Conservation (phyloP, 148 eudicot genomes). For the Suaeda aralocaspica region DNA sequence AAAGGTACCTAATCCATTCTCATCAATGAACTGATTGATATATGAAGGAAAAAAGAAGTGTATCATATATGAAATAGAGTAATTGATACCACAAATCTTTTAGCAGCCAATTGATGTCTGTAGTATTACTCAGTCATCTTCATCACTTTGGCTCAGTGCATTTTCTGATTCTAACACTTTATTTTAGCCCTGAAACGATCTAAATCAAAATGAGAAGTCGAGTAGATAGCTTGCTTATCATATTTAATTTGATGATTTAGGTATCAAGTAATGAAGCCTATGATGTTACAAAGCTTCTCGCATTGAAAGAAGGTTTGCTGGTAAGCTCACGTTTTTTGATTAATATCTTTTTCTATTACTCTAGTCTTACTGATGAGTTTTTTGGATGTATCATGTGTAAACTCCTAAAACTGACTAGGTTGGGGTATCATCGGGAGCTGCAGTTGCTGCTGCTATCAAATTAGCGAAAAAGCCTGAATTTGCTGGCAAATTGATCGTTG, state of each 20-base stretch:
- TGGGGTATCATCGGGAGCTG: slow-evolving; percentile 93
- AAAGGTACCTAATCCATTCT: too few relatives aligned
- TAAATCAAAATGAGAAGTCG: neutral
- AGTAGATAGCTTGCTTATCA: neutral
- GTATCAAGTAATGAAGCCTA: slow-evolving; percentile 28
- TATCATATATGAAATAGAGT: neutral
- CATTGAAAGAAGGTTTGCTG: slow-evolving; percentile 47
- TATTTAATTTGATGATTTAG: neutral
- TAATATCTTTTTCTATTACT: neutral
- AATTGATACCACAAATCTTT: neutral
- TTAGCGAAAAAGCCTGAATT: slow-evolving; percentile 62
- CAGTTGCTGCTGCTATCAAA: slow-evolving; percentile 64
- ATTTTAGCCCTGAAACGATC: too few relatives aligned
- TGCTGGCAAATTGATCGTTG: slow-evolving; percentile 70
- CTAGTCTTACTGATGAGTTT: slow-evolving; percentile 1
- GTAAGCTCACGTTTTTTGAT: slow-evolving; percentile 19
- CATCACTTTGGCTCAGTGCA: neutral
- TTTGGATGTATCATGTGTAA: slow-evolving; percentile 3
- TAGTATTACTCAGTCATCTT: neutral
- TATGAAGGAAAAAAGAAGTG: neutral
- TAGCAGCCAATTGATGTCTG: neutral
- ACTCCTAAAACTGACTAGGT: slow-evolving; percentile 31
- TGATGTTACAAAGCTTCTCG: slow-evolving; percentile 37
- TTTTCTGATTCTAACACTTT: neutral
- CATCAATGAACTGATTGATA: too few relatives aligned